Evolutionary conservation across 768 basidiomycete species (phyloP).

Genomic region (Suillus occidentalis): DNA sequence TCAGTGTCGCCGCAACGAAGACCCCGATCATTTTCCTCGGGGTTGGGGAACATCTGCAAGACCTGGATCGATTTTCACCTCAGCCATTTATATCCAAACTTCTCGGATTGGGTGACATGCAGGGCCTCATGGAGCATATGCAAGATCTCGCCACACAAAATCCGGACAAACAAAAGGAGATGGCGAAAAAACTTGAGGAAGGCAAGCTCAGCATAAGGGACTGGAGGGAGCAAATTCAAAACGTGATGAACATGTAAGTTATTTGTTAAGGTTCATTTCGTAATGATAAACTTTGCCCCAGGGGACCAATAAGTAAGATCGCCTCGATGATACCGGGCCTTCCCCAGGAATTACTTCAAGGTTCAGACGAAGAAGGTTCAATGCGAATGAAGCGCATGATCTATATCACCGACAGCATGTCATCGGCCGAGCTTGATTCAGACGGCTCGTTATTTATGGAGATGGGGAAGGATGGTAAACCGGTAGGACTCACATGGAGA

Average conservation of each 20-base stretch:
- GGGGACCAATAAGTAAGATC: constrained; percentile 99
- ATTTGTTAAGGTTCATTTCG: constrained; percentile 7
- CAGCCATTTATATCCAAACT: constrained; percentile 97
- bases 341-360: constrained; percentile 86
- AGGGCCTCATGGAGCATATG: constrained; percentile 98
- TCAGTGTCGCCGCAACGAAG: constrained; percentile 94
- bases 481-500: constrained; percentile 84
- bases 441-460: constrained; percentile 93
- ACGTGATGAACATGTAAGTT: constrained; percentile 96
- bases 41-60: constrained; percentile 96
- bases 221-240: constrained; percentile 96
- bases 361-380: constrained; percentile 91
- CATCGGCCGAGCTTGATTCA: constrained; percentile 87
- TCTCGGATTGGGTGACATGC: constrained; percentile 93
- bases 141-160: constrained; percentile 92
- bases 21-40: constrained; percentile 99
- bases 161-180: constrained; percentile 96
- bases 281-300: constrained; percentile 33
- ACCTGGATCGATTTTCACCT: constrained; percentile 93
- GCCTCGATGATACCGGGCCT: constrained; percentile 99
- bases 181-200: constrained; percentile 96
- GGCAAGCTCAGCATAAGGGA: constrained; percentile 96
- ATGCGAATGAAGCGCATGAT: constrained; percentile 95
- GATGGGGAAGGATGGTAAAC: constrained; percentile 78
- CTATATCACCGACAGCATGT: constrained; percentile 99